These are phyloP conservation scores for Yarrowia yakushimensis DNA, from an alignment of 805 yeast species.

Conservation along the genomic window DNA sequence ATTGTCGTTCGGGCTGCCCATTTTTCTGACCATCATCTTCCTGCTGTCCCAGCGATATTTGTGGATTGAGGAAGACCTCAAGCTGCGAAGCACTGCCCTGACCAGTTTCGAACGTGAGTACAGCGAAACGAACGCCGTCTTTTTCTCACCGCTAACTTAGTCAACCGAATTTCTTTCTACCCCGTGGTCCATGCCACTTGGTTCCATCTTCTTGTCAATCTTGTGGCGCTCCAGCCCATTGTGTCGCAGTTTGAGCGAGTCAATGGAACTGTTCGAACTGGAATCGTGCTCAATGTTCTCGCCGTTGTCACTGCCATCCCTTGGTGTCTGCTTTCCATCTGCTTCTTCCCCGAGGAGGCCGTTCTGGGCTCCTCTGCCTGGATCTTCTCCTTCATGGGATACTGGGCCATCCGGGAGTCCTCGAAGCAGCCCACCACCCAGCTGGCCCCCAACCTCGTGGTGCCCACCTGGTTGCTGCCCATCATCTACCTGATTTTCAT, in stretches of 20 bases:
- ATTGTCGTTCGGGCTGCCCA: slow-evolving; percentile 30
- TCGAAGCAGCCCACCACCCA: slow-evolving; percentile 24
- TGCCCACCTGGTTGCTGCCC: slow-evolving; percentile 64
- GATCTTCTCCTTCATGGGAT: slow-evolving; percentile 64
- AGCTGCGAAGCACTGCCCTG: slow-evolving; percentile 56
- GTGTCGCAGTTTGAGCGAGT: slow-evolving; percentile 61
- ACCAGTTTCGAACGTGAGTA: slow-evolving; percentile 43
- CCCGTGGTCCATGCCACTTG: slow-evolving; percentile 64
- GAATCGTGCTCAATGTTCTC: slow-evolving; percentile 67
- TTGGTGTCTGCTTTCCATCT: slow-evolving; percentile 45
- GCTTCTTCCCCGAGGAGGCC: slow-evolving; percentile 50
- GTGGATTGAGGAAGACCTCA: slow-evolving; percentile 41
- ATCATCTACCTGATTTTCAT: slow-evolving; percentile 49
- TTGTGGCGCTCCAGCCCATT: slow-evolving; percentile 55
- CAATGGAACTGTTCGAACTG: slow-evolving; percentile 85
- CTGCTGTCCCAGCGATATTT: slow-evolving; percentile 26
- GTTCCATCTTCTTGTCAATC: slow-evolving; percentile 60
- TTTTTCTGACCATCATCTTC: slow-evolving; percentile 29
- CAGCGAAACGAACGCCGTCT: not conserved
- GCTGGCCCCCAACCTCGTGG: slow-evolving; percentile 33
- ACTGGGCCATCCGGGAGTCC: slow-evolving; percentile 51
- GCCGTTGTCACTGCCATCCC: slow-evolving; percentile 68
- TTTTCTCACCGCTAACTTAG: slow-evolving; percentile 22
- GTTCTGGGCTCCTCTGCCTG: slow-evolving; percentile 73
- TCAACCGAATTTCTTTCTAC: slow-evolving; percentile 62